Conservation (phyloP, 495 filamentous ascomycete species). For the Aspergillus biplanus region DNA sequence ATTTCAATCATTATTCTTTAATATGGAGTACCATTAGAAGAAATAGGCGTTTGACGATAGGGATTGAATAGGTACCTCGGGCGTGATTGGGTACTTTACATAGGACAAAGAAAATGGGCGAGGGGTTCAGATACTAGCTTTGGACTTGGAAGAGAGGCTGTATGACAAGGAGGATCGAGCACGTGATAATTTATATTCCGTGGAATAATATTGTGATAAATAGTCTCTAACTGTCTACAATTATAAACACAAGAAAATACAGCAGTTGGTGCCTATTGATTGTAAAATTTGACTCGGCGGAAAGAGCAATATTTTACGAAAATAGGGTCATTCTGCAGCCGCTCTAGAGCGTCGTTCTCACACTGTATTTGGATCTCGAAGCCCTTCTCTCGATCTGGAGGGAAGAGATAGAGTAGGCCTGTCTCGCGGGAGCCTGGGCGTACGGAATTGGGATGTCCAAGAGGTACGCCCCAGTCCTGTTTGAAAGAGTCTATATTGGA, state of each 20-base stretch:
- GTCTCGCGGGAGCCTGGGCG: slow-evolving; percentile 16
- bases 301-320: slow-evolving; percentile 12
- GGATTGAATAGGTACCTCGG: too few relatives aligned
- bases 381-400: slow-evolving; percentile 12
- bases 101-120: too few relatives aligned
- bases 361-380: slow-evolving; percentile 20
- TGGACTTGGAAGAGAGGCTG: too few relatives aligned
- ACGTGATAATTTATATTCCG: too few relatives aligned
- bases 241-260: not conserved
- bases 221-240: not conserved
- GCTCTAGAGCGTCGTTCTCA: slow-evolving; percentile 15
- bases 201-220: too few relatives aligned
- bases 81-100: too few relatives aligned
- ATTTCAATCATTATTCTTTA: too few relatives aligned
- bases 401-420: slow-evolving; percentile 16
- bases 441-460: not conserved
- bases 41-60: too few relatives aligned
- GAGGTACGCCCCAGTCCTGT: slow-evolving; percentile 11
- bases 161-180: too few relatives aligned
- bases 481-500: slow-evolving; percentile 11
- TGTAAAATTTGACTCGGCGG: slow-evolving; percentile 9
- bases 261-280: not conserved
- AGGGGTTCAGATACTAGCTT: too few relatives aligned
- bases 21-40: too few relatives aligned
- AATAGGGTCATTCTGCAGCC: slow-evolving; percentile 3